A percentile compares a stretch with the other conserved stretches of the same genome.
These are phyloP conservation scores for Eucommia ulmoides DNA, from an alignment of 257 asterid genomes.

Conservation along the genomic window DNA sequence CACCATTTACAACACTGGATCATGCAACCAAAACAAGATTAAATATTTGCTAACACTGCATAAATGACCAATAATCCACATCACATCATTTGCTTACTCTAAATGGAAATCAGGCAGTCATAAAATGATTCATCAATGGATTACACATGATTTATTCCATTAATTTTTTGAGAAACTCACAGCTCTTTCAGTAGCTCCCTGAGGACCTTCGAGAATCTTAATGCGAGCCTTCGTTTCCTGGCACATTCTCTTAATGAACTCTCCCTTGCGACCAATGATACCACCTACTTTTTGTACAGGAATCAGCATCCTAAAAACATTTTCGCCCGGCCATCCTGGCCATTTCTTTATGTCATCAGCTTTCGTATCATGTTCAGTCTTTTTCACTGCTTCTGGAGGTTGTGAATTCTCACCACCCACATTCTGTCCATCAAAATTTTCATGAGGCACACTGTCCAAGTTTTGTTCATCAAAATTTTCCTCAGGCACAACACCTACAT, in stretches of 20 bases:
- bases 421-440: background rate
- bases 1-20: too few relatives aligned
- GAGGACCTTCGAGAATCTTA: constrained; percentile 96
- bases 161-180: constrained; percentile 32
- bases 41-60: background rate
- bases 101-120: background rate
- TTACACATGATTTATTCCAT: background rate
- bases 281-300: constrained; percentile 97
- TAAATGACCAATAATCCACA: background rate
- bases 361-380: constrained; percentile 28
- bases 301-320: constrained; percentile 78
- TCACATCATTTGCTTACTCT: too few relatives aligned
- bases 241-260: constrained; percentile 79
- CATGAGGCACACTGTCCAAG: too few relatives aligned
- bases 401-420: constrained; percentile 20
- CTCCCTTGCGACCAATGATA: constrained; percentile 98
- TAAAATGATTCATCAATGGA: background rate
- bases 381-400: constrained; percentile 41
- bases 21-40: background rate
- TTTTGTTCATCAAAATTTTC: too few relatives aligned
- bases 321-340: constrained; percentile 99
- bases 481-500: too few relatives aligned
- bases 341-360: constrained; percentile 57
- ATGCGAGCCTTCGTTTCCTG: constrained; percentile 96
- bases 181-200: constrained; percentile 88